Evolutionary conservation across 441 rosid genomes (phyloP).

Genomic region (Gossypium lobatum): DNA sequence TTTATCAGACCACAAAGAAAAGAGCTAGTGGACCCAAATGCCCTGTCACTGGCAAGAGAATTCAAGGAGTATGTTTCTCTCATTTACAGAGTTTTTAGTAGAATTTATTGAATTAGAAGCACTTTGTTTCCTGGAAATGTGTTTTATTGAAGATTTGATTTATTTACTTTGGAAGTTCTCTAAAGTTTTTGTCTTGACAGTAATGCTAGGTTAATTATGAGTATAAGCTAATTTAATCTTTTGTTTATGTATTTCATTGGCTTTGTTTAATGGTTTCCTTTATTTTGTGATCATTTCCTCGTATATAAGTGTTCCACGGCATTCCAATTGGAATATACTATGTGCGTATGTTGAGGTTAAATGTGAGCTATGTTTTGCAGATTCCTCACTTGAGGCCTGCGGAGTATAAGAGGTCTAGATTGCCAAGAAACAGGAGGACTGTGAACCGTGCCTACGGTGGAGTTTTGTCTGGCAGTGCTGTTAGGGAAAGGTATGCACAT

Average conservation of each 20-base stretch:
- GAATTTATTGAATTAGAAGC: neutral
- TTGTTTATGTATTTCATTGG: neutral
- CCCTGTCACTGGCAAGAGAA: conserved; percentile 22
- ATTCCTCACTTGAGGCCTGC: conserved; percentile 20
- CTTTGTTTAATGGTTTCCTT: neutral
- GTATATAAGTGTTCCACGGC: neutral
- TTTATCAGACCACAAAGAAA: conserved; percentile 24
- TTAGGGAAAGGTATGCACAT: conserved; percentile 17
- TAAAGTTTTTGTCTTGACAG: neutral
- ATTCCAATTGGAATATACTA: neutral
- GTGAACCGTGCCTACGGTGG: conserved; percentile 20
- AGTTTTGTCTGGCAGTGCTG: conserved; percentile 18
- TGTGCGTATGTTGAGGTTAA: neutral
- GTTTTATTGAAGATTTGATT: neutral
- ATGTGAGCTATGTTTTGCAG: neutral
- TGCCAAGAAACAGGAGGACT: conserved; percentile 20
- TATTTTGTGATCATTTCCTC: neutral
- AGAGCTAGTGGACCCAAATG: conserved; percentile 24
- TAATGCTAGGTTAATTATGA: neutral
- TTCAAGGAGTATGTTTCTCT: conserved; percentile 11
- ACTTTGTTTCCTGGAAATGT: neutral
- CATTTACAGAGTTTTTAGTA: neutral
- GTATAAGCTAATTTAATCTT: neutral
- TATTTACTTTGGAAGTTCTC: neutral
- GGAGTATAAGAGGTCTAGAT: conserved; percentile 20